Evolutionary conservation across 495 filamentous ascomycete genomes (phyloP), one percentile per base, ranked within the genome.

Genomic region (Melanomma pulvis-pyrius): DNA sequence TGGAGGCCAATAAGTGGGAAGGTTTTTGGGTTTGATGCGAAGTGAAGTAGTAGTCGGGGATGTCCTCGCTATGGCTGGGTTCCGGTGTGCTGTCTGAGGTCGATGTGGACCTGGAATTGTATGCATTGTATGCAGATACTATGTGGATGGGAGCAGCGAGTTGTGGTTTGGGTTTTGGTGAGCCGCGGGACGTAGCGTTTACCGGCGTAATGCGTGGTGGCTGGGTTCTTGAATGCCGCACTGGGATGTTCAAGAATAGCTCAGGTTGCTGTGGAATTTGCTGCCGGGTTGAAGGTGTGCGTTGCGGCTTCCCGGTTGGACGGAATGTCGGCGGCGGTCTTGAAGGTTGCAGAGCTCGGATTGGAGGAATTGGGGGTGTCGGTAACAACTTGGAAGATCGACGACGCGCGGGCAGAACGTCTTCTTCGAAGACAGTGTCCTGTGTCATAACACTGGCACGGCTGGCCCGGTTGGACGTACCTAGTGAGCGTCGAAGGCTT

Each of bases 391-490:
- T 57, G 0, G 63, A 67, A 2, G 65, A 68, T 41, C 63, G 49
- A 2, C 66, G 66, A 22, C 65, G 53, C 17, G 60, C 65, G 0
- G 39, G 24, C 6, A 50, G 34, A 8, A 25, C 30, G 21, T 72
- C 70, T 59, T 72, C 70, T 59, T 72, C 70, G 36, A 72, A 72
- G n/a, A 72, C 55, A 1, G 70, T 72, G 15, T 58, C 63, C 30
- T 69, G 67, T 12, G 61, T 72, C 4, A 69, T 9, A 17, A 57
- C 58, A 53, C 61, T 69, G 24, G 56, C 62, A 8, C 39, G 39
- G n/a, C 39, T 44, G 13, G 61, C 55, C 11, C 69, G 60, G 17
- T 44, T 36, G 21, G 41, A 54, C 9, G 11, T 12, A 15, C 58
- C 29, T 15, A 26, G 13, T 3, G 36, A 41, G 1, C 21, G 48